Conservation (phyloP, 257 asterid genomes). For the Solanum chilense region DNA sequence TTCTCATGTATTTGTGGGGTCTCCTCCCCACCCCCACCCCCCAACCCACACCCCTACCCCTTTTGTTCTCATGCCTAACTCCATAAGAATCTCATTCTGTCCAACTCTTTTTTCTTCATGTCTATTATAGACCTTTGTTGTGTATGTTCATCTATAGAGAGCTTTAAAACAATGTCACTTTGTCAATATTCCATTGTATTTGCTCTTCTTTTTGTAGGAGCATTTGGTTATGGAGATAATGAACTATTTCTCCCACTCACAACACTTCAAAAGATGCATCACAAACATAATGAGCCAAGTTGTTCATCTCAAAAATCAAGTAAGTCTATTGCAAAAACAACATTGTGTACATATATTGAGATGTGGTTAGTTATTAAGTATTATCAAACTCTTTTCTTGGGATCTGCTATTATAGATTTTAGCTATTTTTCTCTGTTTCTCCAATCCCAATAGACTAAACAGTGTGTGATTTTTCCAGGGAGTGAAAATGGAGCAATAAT, state of each 20-base stretch:
- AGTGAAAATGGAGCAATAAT: constrained; percentile 49
- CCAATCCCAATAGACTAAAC: background rate
- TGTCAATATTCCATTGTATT: background rate
- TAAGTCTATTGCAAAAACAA: constrained; percentile 16
- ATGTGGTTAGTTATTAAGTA: background rate
- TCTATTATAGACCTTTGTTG: background rate
- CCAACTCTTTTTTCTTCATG: background rate
- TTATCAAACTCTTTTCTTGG: background rate
- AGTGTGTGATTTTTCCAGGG: constrained; percentile 25
- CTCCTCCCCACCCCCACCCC: constrained; percentile 31
- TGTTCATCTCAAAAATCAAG: constrained; percentile 44
- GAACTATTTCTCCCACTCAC: constrained; percentile 30
- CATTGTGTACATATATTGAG: background rate
- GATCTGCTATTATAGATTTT: background rate
- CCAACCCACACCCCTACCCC: background rate
- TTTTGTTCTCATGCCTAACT: constrained; percentile 60
- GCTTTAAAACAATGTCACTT: background rate
- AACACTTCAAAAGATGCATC: constrained; percentile 13
- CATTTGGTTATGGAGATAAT: constrained; percentile 22
- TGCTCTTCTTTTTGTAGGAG: constrained; percentile 13
- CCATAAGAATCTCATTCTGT: constrained; percentile 50
- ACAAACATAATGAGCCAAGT: background rate
- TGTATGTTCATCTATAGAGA: background rate
- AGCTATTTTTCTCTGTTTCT: background rate
- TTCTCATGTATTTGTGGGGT: constrained; percentile 92